These are phyloP conservation scores for Ganoderma multipileum DNA, from an alignment of 1,284 basidiomycete species.

Conservation along the genomic window DNA sequence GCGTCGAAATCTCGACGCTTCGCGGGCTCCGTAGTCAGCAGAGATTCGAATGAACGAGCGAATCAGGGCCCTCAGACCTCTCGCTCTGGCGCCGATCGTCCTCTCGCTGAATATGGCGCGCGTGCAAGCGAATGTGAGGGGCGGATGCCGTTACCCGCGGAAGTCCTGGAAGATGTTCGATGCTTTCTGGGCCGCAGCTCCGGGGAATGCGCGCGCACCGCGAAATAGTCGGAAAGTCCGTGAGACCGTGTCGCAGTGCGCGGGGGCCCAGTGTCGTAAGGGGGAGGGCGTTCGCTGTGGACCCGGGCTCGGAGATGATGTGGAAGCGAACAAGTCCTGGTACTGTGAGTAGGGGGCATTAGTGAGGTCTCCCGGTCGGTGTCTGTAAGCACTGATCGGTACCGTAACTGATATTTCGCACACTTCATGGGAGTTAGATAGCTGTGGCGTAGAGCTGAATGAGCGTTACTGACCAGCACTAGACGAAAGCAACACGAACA, in stretches of 20 bases:
- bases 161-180: neutral
- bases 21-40: neutral
- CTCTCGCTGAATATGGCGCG: neutral
- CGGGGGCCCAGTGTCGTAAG: conserved; percentile 19
- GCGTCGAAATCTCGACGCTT: neutral
- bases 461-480: neutral
- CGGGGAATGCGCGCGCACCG: conserved; percentile 10
- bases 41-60: neutral
- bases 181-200: neutral
- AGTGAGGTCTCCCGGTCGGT: conserved; percentile 6
- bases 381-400: neutral
- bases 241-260: conserved; percentile 23
- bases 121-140: neutral
- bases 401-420: neutral
- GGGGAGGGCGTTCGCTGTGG: neutral
- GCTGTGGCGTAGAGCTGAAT: neutral
- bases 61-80: conserved; percentile 3
- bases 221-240: conserved; percentile 22
- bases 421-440: neutral
- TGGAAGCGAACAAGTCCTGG: neutral
- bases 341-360: neutral
- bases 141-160: neutral
- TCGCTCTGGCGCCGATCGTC: neutral
- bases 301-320: conserved; percentile 6
- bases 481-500: neutral